A percentile compares a stretch with the other conserved stretches of the same genome.
Evolutionary conservation across 2,329 filamentous ascomycete species (phyloP).

Genomic region (Talaromyces marneffei): DNA sequence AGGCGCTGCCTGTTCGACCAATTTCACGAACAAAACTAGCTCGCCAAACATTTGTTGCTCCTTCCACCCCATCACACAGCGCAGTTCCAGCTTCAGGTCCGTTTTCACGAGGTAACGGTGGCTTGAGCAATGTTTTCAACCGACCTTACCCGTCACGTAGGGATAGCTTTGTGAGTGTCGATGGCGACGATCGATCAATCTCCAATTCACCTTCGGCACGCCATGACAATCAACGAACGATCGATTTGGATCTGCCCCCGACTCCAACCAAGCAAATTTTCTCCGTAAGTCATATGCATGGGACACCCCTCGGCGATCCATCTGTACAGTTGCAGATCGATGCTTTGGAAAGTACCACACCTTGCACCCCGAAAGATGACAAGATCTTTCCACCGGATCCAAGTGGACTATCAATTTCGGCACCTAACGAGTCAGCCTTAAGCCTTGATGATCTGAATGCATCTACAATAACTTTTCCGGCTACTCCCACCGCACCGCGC

Average conservation of each 20-base stretch:
- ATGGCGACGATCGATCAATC: conserved; percentile 65
- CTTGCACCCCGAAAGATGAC: conserved; percentile 72
- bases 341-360: conserved; percentile 52
- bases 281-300: not conserved
- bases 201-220: conserved; percentile 52
- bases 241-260: conserved; percentile 73
- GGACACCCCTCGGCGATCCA: not conserved
- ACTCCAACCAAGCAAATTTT: conserved; percentile 72
- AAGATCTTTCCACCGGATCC: conserved; percentile 67
- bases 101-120: conserved; percentile 59
- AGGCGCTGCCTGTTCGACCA: conserved; percentile 52
- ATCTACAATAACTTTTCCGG: conserved; percentile 57
- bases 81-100: conserved; percentile 59
- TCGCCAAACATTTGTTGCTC: conserved; percentile 67
- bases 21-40: conserved; percentile 58
- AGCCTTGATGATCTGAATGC: conserved; percentile 38
- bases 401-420: conserved; percentile 76
- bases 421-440: conserved; percentile 42
- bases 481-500: conserved; percentile 69
- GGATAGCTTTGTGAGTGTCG: conserved; percentile 72
- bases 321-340: conserved; percentile 58
- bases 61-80: conserved; percentile 72
- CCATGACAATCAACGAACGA: conserved; percentile 51
- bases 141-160: conserved; percentile 48
- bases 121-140: conserved; percentile 55